A percentile compares a stretch with the other conserved stretches of the same genome.
Conservation (phyloP, 1,284 basidiomycete species). For the Xerocomus minutiporus region DNA sequence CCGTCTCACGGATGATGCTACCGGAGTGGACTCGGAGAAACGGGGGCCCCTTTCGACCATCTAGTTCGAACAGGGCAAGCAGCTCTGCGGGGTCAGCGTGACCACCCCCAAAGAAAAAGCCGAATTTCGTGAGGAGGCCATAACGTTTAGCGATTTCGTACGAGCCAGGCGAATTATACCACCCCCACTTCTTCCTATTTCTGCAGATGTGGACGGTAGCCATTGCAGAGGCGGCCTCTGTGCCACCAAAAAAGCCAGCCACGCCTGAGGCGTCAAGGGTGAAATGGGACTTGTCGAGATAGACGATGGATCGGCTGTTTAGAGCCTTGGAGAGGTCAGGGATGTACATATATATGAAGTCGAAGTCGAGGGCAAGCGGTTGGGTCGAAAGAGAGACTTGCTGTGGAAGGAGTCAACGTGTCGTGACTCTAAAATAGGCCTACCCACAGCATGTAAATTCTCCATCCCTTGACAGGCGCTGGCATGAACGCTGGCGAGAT, state of each 20-base stretch:
- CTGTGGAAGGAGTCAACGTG: background rate
- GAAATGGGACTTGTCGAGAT: conserved; percentile 15
- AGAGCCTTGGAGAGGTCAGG: conserved; percentile 8
- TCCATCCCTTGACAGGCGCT: no score
- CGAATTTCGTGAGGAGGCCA: conserved; percentile 25
- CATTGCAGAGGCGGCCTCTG: conserved; percentile 34
- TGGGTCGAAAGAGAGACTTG: background rate
- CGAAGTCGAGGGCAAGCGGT: background rate
- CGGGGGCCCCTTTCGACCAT: conserved; percentile 20
- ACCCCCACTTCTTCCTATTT: conserved; percentile 28
- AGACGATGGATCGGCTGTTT: conserved; percentile 2
- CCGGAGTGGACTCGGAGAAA: conserved; percentile 22
- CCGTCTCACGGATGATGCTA: conserved; percentile 16
- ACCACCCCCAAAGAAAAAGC: conserved; percentile 22
- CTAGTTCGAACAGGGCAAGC: conserved; percentile 21
- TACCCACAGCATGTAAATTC: no score
- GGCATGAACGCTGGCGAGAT: no score
- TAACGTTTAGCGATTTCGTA: conserved; percentile 32
- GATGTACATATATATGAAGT: conserved; percentile 8
- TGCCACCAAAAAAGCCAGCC: conserved; percentile 25
- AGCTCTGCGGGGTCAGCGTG: conserved; percentile 18
- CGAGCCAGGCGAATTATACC: conserved; percentile 37
- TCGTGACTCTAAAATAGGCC: no score
- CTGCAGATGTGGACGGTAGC: conserved; percentile 31
- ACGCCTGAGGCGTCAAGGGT: conserved; percentile 22